Percentiles rank a stretch among this genome's conserved stretches.
phyloP scores from a whole-genome alignment of 257 asterid genomes.

The Nicotiana sylvestris region DNA sequence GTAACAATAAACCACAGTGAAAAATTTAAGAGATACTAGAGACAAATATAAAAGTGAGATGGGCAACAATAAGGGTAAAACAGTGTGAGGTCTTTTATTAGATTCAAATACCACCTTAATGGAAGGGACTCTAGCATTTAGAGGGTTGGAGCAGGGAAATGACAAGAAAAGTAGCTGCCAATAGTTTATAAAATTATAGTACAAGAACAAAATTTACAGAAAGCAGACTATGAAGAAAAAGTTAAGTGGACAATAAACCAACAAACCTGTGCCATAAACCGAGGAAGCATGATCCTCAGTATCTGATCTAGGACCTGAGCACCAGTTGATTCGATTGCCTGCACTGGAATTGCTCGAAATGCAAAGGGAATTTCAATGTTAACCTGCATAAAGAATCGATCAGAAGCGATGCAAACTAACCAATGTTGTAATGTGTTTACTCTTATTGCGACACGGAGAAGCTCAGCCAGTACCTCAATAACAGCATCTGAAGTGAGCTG shows the following conservation, averaged over 20 bases:
- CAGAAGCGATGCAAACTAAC: neutral
- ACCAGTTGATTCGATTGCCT: constrained; percentile 82
- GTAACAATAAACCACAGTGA: neutral
- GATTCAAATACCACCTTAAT: neutral
- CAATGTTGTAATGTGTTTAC: neutral
- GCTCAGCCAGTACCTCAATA: constrained; percentile 56
- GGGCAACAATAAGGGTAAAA: neutral
- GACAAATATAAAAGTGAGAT: neutral
- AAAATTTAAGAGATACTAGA: neutral
- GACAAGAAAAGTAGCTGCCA: neutral
- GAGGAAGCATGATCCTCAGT: constrained; percentile 87
- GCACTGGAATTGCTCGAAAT: constrained; percentile 60
- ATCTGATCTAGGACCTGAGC: constrained; percentile 81
- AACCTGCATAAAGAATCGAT: constrained; percentile 45
- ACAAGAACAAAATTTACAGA: neutral
- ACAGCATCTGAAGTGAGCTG: constrained; percentile 79
- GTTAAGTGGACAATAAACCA: neutral
- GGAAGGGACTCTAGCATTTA: neutral
- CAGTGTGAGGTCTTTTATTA: neutral
- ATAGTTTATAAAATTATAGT: neutral
- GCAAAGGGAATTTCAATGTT: constrained; percentile 86
- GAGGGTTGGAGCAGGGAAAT: neutral
- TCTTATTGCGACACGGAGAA: neutral
- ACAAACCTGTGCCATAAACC: constrained; percentile 86
- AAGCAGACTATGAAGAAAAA: neutral